Conservation (phyloP, 129 eudicot species). For the Flaveria sonorensis region DNA sequence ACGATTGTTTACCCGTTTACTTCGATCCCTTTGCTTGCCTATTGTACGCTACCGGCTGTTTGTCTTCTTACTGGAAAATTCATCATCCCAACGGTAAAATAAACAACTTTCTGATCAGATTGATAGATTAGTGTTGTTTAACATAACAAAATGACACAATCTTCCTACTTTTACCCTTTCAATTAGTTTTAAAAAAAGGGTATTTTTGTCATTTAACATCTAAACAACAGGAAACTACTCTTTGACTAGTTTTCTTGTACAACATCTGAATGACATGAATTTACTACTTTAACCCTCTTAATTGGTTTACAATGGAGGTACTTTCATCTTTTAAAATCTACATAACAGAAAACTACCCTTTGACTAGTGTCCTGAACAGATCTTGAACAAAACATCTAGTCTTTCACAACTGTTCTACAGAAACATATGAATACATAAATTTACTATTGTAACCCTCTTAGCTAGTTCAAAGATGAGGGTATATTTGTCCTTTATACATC, state of each 20-base stretch:
- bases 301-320: background rate
- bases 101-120: background rate
- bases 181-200: background rate
- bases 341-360: background rate
- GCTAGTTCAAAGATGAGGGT: background rate
- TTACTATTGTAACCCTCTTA: background rate
- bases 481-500: background rate
- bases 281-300: background rate
- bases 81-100: slow-evolving; percentile 94
- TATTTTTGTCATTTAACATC: slow-evolving; percentile 19
- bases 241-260: background rate
- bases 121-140: background rate
- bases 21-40: slow-evolving; percentile 86
- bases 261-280: background rate
- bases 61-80: slow-evolving; percentile 98
- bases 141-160: background rate
- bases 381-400: background rate
- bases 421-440: slow-evolving; percentile 2
- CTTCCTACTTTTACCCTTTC: background rate
- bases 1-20: slow-evolving; percentile 97
- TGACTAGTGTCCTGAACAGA: background rate
- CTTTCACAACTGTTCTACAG: slow-evolving; percentile 4
- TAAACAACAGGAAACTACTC: background rate
- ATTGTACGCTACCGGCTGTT: slow-evolving; percentile 92
- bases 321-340: background rate